Evolutionary conservation across 2,329 filamentous ascomycete species (phyloP), one percentile per base, ranked within the genome.

Genomic region (Trichophyton verrucosum): DNA sequence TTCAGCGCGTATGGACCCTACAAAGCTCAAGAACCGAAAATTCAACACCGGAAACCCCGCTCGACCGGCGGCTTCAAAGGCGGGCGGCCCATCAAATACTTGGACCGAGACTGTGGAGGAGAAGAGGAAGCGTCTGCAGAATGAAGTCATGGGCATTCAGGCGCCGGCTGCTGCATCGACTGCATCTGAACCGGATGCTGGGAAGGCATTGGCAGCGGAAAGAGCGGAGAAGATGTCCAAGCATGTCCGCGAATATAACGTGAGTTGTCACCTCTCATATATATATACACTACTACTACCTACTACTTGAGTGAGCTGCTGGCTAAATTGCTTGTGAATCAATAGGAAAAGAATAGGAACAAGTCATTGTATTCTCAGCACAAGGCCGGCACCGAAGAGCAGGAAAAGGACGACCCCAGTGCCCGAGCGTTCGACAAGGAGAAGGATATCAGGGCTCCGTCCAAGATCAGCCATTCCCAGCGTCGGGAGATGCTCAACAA

Each of bases 71-170:
- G 64, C 66, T 24, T 73, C 74, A 3, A 71, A 70, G n/a, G 72
- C 67, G 15, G 84, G 83, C 33, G 58, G 27, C 6, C 38, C 57
- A 1, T 57, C 60, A 13, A 61, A 60, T 11, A 84, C 91, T 58
- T 96, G 91, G 91, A 94, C 90, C 0, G 91, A 96, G 73, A 95
- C 90, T 7, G 87, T 89, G 0, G 88, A 91, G 70, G 82, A 96
- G 74, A 95, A 95, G 74, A 82, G 87, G 60, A 85, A 86, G 73
- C 81, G 89, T 56, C 75, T 96, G 30, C 86, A 87, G 66, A 85
- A 95, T 70, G 86, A 92, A 57, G 87, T 95, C 13, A 81, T 96
- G 64, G 91, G 91, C 0, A 83, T 91, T 1, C 76, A 73, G 61
- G 72, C 72, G 42, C 70, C 68, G 3, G 68, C 66, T 13, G 61